These are phyloP conservation scores for Pseudopithomyces chartarum DNA, from an alignment of 2,329 filamentous ascomycete genomes.

Conservation along the genomic window DNA sequence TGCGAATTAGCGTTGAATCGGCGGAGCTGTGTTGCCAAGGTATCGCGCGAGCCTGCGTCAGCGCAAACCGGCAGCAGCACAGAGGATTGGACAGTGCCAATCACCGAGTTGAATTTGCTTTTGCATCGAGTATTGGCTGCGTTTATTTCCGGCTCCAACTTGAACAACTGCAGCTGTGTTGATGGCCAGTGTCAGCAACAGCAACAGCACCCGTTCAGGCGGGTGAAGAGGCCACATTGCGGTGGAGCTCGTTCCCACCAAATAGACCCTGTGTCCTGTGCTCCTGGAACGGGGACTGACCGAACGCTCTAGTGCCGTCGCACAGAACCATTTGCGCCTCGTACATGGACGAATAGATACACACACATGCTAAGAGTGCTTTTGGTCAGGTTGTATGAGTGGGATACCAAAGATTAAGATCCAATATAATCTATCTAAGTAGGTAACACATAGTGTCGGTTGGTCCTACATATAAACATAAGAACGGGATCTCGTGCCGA, in stretches of 20 bases:
- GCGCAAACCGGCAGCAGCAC: constrained; percentile 1
- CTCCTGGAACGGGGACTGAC: neutral
- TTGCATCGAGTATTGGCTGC: neutral
- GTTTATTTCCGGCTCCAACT: neutral
- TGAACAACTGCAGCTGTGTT: constrained; percentile 2
- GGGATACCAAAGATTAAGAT: no score
- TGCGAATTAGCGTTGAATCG: constrained; percentile 1
- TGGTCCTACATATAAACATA: no score
- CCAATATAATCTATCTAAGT: no score
- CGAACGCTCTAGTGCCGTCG: neutral
- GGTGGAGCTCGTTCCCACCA: constrained; percentile 12
- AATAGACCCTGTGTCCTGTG: neutral
- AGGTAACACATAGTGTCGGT: no score
- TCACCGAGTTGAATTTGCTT: neutral
- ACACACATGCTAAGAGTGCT: neutral
- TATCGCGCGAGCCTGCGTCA: constrained; percentile 5
- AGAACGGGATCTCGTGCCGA: no score
- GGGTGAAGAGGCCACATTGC: constrained; percentile 18
- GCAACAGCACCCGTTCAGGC: neutral
- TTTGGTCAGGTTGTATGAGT: no score
- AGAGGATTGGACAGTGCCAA: neutral
- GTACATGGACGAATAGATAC: neutral
- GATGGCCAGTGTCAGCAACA: neutral
- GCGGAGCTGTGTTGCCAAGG: constrained; percentile 2
- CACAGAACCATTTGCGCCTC: neutral